Conservation (phyloP, 179 eudicot genomes). For the Spinacia oleracea region DNA sequence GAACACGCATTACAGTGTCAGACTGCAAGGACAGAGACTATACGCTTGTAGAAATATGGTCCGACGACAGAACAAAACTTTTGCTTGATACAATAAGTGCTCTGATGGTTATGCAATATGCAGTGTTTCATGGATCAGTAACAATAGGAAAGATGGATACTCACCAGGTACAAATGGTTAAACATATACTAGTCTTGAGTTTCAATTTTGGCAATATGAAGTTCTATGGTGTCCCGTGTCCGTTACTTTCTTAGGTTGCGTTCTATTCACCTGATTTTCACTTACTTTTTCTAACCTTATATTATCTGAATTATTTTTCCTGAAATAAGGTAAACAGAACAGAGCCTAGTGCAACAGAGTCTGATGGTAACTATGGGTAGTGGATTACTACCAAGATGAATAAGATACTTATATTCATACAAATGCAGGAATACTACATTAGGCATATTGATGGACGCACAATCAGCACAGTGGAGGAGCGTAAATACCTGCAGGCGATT, state of each 20-base stretch:
- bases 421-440: slow-evolving; percentile 13
- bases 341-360: too few relatives aligned
- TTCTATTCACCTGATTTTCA: too few relatives aligned
- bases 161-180: slow-evolving; percentile 1
- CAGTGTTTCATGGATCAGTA: not conserved
- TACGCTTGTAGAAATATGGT: slow-evolving; percentile 3
- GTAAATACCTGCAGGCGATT: not conserved
- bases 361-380: not conserved
- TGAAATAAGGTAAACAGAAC: too few relatives aligned
- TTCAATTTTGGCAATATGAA: not conserved
- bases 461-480: not conserved
- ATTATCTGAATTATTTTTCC: too few relatives aligned
- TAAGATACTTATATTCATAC: not conserved
- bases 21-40: not conserved
- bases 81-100: slow-evolving; percentile 15
- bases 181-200: not conserved
- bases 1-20: not conserved
- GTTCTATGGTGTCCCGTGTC: slow-evolving; percentile 1
- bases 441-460: not conserved
- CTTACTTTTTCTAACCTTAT: too few relatives aligned
- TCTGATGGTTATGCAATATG: slow-evolving; percentile 9
- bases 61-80: not conserved
- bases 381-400: not conserved
- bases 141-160: not conserved
- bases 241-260: too few relatives aligned